phyloP scores from a whole-genome alignment of 2,329 filamentous ascomycete species.

The Zymoseptoria brevis region DNA sequence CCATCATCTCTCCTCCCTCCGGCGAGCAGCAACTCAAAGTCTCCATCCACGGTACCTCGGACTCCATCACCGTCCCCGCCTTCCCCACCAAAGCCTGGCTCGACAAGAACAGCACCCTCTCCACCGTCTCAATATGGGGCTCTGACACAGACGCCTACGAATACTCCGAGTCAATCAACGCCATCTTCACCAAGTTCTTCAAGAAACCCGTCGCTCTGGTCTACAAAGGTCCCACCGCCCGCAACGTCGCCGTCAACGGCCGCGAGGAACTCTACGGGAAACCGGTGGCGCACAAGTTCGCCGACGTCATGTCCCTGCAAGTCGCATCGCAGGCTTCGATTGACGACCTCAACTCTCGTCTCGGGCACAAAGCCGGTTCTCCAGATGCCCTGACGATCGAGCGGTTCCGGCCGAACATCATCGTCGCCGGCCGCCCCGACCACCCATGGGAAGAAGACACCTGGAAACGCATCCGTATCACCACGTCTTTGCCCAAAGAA shows the following conservation, averaged over 20 bases:
- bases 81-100: constrained; percentile 50
- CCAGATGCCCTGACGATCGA: constrained; percentile 48
- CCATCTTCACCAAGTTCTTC: constrained; percentile 49
- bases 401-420: constrained; percentile 57
- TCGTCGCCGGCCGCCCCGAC: constrained; percentile 44
- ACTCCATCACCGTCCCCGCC: constrained; percentile 46
- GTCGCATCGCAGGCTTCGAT: constrained; percentile 51
- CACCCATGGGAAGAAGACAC: constrained; percentile 54
- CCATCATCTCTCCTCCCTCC: constrained; percentile 34
- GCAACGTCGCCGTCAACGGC: constrained; percentile 51
- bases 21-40: constrained; percentile 41
- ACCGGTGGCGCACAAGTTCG: constrained; percentile 43
- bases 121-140: constrained; percentile 51
- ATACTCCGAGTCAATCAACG: constrained; percentile 46
- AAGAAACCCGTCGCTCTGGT: constrained; percentile 49
- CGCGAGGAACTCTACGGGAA: constrained; percentile 44
- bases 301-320: constrained; percentile 51
- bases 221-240: constrained; percentile 53
- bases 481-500: constrained; percentile 24
- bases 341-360: constrained; percentile 49
- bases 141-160: constrained; percentile 50
- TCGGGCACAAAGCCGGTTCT: constrained; percentile 36
- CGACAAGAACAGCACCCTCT: constrained; percentile 42
- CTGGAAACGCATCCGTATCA: constrained; percentile 52
- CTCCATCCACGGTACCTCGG: constrained; percentile 36